These are phyloP conservation scores for Aschersonia sp. DNA, from an alignment of 2,329 filamentous ascomycete genomes.

Conservation along the genomic window DNA sequence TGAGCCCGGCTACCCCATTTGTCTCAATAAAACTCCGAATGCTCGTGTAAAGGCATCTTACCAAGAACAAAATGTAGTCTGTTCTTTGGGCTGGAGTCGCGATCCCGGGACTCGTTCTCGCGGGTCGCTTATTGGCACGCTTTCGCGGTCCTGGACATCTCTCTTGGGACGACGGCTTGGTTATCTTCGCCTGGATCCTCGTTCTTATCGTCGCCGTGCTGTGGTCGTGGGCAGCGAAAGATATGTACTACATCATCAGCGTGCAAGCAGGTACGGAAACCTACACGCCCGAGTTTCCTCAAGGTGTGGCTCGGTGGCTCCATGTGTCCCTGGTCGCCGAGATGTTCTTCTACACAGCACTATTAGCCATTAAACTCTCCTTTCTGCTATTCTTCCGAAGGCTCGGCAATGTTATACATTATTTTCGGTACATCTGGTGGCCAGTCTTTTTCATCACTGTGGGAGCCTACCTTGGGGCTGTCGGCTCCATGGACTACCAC, in stretches of 20 bases:
- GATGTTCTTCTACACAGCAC: conserved; percentile 1
- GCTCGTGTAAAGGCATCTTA: too few relatives aligned
- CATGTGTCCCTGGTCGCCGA: neutral
- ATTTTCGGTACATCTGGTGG: conserved; percentile 1
- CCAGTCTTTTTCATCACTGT: neutral
- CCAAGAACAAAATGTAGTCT: neutral
- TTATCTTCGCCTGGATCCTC: neutral
- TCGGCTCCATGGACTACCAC: neutral
- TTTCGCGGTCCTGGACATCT: neutral
- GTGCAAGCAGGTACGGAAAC: neutral
- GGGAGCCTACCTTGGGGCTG: neutral
- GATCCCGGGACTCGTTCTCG: neutral
- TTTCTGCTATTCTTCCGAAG: conserved; percentile 1
- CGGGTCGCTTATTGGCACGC: neutral
- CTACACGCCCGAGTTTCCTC: neutral
- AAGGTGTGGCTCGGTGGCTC: neutral
- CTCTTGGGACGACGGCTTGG: conserved; percentile 1
- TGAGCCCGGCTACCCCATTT: neutral
- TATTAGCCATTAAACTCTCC: neutral
- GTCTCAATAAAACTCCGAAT: neutral
- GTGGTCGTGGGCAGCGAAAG: conserved; percentile 2
- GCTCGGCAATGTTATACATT: neutral
- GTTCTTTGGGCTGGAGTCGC: conserved; percentile 1
- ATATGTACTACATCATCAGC: conserved; percentile 2
- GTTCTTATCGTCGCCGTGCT: neutral